Percentiles rank a stretch among this genome's conserved stretches.
Evolutionary conservation across 768 basidiomycete genomes (phyloP).

Genomic region (Gymnopilus dilepis): DNA sequence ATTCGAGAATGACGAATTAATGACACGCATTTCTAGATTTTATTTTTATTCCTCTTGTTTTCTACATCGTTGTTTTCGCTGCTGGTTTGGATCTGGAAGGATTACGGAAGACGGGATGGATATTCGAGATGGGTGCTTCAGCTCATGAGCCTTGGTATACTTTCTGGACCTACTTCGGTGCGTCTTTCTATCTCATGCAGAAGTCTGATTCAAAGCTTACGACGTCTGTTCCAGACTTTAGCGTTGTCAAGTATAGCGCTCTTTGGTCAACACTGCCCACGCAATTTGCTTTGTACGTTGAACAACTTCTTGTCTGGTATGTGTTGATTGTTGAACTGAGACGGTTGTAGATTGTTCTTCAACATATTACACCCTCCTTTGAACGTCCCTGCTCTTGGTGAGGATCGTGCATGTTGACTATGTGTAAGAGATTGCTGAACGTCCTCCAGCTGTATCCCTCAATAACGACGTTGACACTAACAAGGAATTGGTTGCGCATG

Average conservation of each 20-base stretch:
- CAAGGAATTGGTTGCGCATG: constrained; percentile 91
- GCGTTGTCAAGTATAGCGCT: constrained; percentile 58
- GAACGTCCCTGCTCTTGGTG: constrained; percentile 89
- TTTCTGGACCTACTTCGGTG: constrained; percentile 84
- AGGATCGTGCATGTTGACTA: constrained; percentile 21
- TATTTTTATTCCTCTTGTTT: constrained; percentile 76
- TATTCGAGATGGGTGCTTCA: constrained; percentile 71
- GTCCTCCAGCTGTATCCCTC: constrained; percentile 75
- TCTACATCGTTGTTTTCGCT: constrained; percentile 79
- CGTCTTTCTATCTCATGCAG: too few species aligned
- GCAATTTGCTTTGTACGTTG: constrained; percentile 83
- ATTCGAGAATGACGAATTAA: not conserved
- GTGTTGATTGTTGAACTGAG: constrained; percentile 1
- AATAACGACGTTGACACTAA: constrained; percentile 90
- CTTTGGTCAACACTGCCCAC: constrained; percentile 90
- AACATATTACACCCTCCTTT: constrained; percentile 85
- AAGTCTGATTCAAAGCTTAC: too few species aligned
- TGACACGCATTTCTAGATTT: constrained; percentile 58
- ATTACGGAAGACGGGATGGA: constrained; percentile 76
- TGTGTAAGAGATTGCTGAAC: not conserved
- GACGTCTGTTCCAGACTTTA: constrained; percentile 34
- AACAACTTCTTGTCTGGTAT: constrained; percentile 14
- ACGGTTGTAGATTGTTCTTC: constrained; percentile 67
- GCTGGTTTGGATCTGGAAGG: constrained; percentile 61
- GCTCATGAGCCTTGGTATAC: constrained; percentile 72